phyloP scores from a whole-genome alignment of 192 early-diverging fungal genomes.

The Lobosporangium transversale region DNA sequence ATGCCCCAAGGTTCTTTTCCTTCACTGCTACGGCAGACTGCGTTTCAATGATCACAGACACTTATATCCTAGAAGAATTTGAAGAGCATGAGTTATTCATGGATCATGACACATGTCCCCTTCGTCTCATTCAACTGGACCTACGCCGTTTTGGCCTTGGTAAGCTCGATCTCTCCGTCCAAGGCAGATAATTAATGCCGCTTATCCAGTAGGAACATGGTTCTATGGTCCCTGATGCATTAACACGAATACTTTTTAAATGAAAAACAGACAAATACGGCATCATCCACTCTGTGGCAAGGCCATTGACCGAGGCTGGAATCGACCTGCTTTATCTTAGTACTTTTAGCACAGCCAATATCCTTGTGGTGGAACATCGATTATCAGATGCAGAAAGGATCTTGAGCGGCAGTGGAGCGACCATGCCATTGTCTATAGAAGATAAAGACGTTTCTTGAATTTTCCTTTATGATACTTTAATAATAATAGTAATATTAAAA shows the following conservation, averaged over 20 bases:
- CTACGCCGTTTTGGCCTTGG: conserved; percentile 63
- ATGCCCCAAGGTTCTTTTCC: conserved; percentile 69
- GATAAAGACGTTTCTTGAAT: not conserved
- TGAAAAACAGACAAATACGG: conserved; percentile 71
- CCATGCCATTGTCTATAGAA: not conserved
- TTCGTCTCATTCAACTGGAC: conserved; percentile 75
- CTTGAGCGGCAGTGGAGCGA: conserved; percentile 34
- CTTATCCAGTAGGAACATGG: too few species aligned
- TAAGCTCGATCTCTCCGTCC: conserved; percentile 11
- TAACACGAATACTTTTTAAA: too few species aligned
- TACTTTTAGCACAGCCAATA: conserved; percentile 73
- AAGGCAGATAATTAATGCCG: too few species aligned
- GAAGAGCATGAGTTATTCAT: conserved; percentile 60
- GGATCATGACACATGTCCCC: conserved; percentile 52
- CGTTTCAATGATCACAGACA: conserved; percentile 74
- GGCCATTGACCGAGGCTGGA: conserved; percentile 63
- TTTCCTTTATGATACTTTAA: not conserved
- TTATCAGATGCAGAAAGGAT: conserved; percentile 44
- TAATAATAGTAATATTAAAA: not conserved
- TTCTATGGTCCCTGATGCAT: too few species aligned
- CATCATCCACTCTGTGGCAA: conserved; percentile 74
- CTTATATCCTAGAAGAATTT: conserved; percentile 63
- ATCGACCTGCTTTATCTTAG: conserved; percentile 74
- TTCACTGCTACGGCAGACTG: conserved; percentile 74
- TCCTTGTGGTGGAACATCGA: conserved; percentile 62